Base-by-base conservation (phyloP, 148 eudicot genomes). In the Rhododendron henanense region DNA sequence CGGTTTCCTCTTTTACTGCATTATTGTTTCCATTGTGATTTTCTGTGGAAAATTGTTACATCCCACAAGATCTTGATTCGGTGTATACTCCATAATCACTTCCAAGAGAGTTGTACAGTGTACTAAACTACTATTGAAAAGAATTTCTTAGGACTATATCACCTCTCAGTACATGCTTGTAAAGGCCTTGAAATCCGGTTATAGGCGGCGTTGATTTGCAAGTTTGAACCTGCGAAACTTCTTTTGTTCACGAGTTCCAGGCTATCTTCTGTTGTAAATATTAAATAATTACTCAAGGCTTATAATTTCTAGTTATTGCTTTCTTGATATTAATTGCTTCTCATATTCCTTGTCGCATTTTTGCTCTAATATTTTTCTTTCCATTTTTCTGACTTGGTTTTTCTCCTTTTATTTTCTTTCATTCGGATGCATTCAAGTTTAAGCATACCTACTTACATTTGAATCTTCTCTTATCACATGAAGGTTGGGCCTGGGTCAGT, bases 401-500 rank as follows among this genome's bases (percentile, higher is more conserved):
- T 59, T 59, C 47, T 85, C 21, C 31, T 5, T 50, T 53, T 59
- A 5, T 37, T 14, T 41, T 82, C 11, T 82, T 19, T 71, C 59
- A n/a, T 57, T 37, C 1, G 21, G 81, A 44, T 57, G 73, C 35
- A 35, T 63, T 14, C 53, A 82, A 45, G 41, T 61, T 78, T 84
- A 87, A 23, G 0, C 18, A 37, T 88, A 61, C 86, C 35, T 87
- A 45, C 82, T 84, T 74, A 83, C 14, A 48, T 51, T 48, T 50
- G 65, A 69, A 87, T 83, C 78, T 85, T 28, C 81, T 33, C 88
- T 87, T 71, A 63, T 37, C 50, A 67, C 83, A 44, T 92, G 86
- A 83, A 96, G 98, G 92, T 96, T 90, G 98, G 95, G 13, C 88
- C 89, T 85, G 96, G 96, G 79, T 94, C 98, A 61, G 76, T 93